Base-by-base conservation (phyloP, 176 grass and related monocot genomes). In the Stipa capillata region DNA sequence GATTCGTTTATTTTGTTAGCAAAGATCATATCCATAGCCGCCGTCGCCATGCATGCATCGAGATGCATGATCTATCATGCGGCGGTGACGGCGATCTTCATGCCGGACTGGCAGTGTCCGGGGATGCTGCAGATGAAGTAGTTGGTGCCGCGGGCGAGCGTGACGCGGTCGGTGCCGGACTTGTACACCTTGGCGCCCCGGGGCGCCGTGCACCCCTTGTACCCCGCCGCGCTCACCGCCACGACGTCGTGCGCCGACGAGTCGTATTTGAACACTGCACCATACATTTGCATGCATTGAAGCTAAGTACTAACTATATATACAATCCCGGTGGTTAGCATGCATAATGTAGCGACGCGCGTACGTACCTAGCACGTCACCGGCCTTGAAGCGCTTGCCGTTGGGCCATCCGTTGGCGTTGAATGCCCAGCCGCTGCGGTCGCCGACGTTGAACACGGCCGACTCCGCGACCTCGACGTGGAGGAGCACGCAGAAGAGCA, bases 321-420 rank as follows among this genome's bases (percentile, higher is more conserved):
- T n/a, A 64, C 6, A 3, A 51, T 20, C 20, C 47, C 5, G 36
- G 36, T 10, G 18, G 20, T 21, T n/a, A n/a, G n/a, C 49, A n/a
- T 51, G n/a, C n/a, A 53, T 53, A 4, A 45, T 44, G 4, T 16
- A 45, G 1, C 49, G 32, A 21, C 0, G 10, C 0, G 5, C 9
- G 3, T 16, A 13, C 6, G 31, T 35, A 92, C 90, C 31, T 20
- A 94, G 70, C 56, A 84, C 76, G 33, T 94, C 92, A 5, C 92
- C 89, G 4, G 86, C 82, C 72, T 69, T 90, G 83, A 94, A 94
- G 66, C 65, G 80, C 89, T 91, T 94, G 61, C 92, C 92, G 28
- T 35, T 72, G 27, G 83, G 50, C 92, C 92, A 94, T 36, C 17
- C 49, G 29, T 62, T 71, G 48, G 53, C 12, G 72, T 66, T 78